A percentile compares a stretch with the other conserved stretches of the same genome.
Evolutionary conservation across 495 filamentous ascomycete genomes (phyloP).

Genomic region (Achaetomiella virescens): DNA sequence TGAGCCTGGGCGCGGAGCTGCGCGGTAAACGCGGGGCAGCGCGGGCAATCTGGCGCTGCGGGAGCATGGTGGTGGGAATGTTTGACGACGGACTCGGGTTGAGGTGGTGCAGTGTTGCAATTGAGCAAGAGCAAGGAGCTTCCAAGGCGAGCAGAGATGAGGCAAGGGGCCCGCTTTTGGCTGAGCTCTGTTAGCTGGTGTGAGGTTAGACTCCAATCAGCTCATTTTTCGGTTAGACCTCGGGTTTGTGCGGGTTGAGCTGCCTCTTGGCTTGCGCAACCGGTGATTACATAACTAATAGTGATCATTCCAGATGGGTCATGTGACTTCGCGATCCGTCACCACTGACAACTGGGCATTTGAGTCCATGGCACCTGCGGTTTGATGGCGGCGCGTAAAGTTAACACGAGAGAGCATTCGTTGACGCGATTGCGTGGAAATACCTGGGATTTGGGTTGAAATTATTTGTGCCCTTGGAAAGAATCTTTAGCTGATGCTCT

Average conservation of each 20-base stretch:
- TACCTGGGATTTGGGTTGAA: no score
- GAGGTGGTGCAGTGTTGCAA: constrained; percentile 11
- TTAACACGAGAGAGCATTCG: neutral
- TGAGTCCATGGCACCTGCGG: neutral
- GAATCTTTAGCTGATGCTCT: no score
- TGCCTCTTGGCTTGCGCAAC: neutral
- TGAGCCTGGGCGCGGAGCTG: constrained; percentile 54
- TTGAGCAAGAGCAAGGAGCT: neutral
- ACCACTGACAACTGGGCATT: no score
- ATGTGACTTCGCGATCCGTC: constrained; percentile 20
- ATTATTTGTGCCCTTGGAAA: no score
- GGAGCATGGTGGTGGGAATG: constrained; percentile 46
- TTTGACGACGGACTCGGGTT: constrained; percentile 2
- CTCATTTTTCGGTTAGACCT: constrained; percentile 21
- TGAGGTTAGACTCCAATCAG: constrained; percentile 27
- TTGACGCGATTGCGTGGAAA: no score
- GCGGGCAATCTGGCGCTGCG: constrained; percentile 56
- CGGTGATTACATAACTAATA: constrained; percentile 10
- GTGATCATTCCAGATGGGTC: neutral
- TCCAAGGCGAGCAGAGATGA: constrained; percentile 2
- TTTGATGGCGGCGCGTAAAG: neutral
- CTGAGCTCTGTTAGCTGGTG: constrained; percentile 6
- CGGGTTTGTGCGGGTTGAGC: constrained; percentile 13
- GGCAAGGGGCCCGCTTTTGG: constrained; percentile 16
- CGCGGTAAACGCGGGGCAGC: constrained; percentile 52